Percentiles rank a stretch among this genome's conserved stretches.
Evolutionary conservation across 129 eudicot species (phyloP).

Genomic region (Flaveria bidentis): DNA sequence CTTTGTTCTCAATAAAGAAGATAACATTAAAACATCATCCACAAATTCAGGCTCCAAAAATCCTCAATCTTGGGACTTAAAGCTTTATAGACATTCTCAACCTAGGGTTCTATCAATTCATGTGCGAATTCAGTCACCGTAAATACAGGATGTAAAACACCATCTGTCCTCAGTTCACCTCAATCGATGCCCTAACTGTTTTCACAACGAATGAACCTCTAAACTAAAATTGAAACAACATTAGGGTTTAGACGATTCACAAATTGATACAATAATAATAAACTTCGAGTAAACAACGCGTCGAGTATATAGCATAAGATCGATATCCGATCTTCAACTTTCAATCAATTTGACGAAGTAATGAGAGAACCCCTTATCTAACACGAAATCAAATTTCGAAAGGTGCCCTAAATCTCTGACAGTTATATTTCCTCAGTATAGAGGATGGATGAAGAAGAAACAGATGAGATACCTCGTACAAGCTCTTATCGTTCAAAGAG

Average conservation of each 20-base stretch:
- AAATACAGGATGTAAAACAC: not conserved
- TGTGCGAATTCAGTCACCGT: too few relatives aligned
- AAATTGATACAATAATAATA: not conserved
- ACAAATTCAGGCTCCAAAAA: not conserved
- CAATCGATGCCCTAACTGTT: not conserved
- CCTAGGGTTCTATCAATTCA: too few relatives aligned
- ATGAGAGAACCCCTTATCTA: conserved; percentile 8
- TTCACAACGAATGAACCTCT: too few relatives aligned
- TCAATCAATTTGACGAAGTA: not conserved
- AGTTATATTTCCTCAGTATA: not conserved
- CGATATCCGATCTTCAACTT: not conserved
- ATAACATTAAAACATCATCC: not conserved
- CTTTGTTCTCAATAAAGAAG: not conserved
- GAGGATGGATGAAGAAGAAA: not conserved
- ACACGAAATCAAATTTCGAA: not conserved
- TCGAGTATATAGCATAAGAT: not conserved
- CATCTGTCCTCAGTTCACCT: not conserved
- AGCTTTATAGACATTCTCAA: too few relatives aligned
- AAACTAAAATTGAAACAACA: not conserved
- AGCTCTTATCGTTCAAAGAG: conserved; percentile 50
- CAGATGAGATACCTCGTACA: conserved; percentile 65
- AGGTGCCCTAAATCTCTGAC: conserved; percentile 11
- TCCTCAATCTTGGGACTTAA: not conserved
- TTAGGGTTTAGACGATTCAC: conserved; percentile 24
- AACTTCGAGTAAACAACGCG: not conserved